Conservation (phyloP, 148 eudicot genomes). For the Camellia sinensis region DNA sequence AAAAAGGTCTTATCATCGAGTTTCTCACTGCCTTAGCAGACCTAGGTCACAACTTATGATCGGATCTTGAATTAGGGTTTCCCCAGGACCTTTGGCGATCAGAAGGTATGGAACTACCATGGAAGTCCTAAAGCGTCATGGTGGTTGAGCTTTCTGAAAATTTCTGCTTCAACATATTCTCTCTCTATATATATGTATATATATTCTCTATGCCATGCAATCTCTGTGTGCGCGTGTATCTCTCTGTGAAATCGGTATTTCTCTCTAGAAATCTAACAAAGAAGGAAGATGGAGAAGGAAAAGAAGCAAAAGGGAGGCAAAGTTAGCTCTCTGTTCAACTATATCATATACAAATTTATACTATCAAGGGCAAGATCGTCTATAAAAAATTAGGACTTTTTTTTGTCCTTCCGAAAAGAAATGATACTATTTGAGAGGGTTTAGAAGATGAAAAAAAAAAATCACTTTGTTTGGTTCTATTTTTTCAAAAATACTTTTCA, state of each 20-base stretch:
- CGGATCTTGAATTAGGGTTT: constrained; percentile 53
- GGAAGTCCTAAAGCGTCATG: constrained; percentile 94
- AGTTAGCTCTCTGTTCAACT: no score
- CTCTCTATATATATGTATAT: neutral
- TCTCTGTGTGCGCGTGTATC: no score
- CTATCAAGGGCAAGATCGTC: no score
- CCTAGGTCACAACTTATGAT: constrained; percentile 71
- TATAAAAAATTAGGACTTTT: no score
- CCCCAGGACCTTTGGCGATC: constrained; percentile 73
- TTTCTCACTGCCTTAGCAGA: constrained; percentile 69
- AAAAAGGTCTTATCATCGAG: constrained; percentile 69
- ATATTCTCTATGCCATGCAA: no score
- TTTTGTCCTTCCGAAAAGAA: no score
- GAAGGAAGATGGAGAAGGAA: neutral
- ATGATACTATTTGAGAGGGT: no score
- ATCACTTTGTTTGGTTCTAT: no score
- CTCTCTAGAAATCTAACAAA: constrained; percentile 2
- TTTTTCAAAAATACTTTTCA: no score
- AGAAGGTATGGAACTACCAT: constrained; percentile 96
- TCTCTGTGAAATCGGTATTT: neutral
- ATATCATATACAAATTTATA: no score
- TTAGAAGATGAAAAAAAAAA: no score
- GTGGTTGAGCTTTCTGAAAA: constrained; percentile 44
- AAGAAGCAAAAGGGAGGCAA: no score
- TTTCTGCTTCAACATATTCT: constrained; percentile 81